Conservation (phyloP, 352 stramenopile genomes). For the Phytophthora brassicae region DNA sequence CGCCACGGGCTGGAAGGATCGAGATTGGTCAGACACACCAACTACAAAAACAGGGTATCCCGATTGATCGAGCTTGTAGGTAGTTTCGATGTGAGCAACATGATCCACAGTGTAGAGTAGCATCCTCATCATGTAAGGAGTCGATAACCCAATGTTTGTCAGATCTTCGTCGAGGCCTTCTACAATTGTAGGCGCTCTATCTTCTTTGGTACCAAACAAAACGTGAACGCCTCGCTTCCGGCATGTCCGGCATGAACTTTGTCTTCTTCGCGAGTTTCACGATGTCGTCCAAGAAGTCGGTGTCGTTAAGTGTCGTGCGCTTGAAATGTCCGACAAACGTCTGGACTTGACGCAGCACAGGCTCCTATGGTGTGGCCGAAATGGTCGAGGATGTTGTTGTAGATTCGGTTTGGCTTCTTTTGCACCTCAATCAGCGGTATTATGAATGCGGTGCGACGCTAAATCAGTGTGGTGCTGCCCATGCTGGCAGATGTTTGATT, state of each 20-base stretch:
- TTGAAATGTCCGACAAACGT: not conserved
- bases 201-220: not conserved
- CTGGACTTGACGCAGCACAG: not conserved
- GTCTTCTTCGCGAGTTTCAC: not conserved
- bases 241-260: not conserved
- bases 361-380: not conserved
- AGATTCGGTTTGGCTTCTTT: not conserved
- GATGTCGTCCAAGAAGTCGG: not conserved
- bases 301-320: not conserved
- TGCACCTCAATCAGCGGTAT: not conserved
- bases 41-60: constrained; percentile 1
- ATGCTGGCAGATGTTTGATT: not conserved
- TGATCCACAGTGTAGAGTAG: not conserved
- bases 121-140: constrained; percentile 5
- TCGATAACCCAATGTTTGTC: constrained; percentile 5
- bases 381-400: not conserved
- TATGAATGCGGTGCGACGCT: not conserved
- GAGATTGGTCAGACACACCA: constrained; percentile 1
- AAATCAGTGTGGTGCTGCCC: not conserved
- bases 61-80: constrained; percentile 4
- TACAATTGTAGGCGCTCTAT: not conserved
- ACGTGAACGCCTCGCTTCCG: not conserved
- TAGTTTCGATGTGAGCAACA: constrained; percentile 6
- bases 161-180: not conserved
- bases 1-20: not conserved